Base-by-base conservation (phyloP, 2,329 filamentous ascomycete species). In the Ceratocystis colombiana region DNA sequence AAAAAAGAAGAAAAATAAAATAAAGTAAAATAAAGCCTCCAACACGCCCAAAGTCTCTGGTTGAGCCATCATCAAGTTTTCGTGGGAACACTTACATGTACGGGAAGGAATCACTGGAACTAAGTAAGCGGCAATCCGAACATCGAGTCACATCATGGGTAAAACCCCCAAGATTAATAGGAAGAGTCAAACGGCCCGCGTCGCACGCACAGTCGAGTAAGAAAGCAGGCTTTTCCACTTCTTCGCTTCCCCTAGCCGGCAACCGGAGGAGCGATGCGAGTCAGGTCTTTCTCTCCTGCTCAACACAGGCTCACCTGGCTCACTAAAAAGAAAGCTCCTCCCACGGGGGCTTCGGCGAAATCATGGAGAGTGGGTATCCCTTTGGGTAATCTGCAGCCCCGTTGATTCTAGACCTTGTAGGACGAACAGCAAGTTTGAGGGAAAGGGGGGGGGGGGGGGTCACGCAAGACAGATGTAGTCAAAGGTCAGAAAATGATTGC, bases 81-180 rank as follows among this genome's bases (percentile, higher is more conserved):
- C 20, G 57, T 62, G 66, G 64, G 64, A 68, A 61, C 59, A 68
- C 66, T 68, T 68, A 68, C 66, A 68, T 61, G 64, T 28, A 63
- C 66, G 64, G 64, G 66, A 68, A 68, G 66, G 64, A 68, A 57
- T 64, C 62, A 64, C 59, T 66, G 66, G 61, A 28, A 53, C 12
- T 46, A 63, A 63, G 62, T 30, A 63, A 63, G 62, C 62, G 55
- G 55, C 55, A 63, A 25, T 12, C 48, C 61, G 61, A 37, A n/a
- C 41, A 10, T 25, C 41, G 61, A 48, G 28, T 20, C 3, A 37
- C 17, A 12, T 41, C 37, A 15, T 30, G 22, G 5, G 37, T 6
- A 46, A 37, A 33, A 44, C 28, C 28, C 28, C 28, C 28, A 20
- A 25, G 22, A 17, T 57, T 10, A n/a, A n/a, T n/a, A 5, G 12